Base-by-base conservation (phyloP, 208 protist species). In the Crithidia expoeki region DNA sequence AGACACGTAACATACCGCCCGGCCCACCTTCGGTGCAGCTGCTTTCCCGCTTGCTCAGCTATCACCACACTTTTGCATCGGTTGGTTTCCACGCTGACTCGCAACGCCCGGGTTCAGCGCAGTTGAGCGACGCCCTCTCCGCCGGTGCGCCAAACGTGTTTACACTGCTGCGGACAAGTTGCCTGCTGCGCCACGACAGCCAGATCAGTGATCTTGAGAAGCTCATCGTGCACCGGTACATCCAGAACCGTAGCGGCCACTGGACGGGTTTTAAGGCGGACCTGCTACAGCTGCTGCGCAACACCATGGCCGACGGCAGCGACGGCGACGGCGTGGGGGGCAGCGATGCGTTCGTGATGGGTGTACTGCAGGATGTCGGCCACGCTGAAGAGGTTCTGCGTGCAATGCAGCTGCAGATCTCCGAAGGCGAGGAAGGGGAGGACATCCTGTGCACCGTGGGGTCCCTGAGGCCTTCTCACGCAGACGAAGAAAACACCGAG, bases 81-180 rank as follows among this genome's bases (percentile, higher is more conserved):
- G 65, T 77, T 2, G 89, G 72, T 30, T 96, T 96, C 62, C 72
- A 70, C 69, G 92, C 89, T 7, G 83, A 96, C 82, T 80, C 86
- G 44, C 63, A 64, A 16, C 44, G 64, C 19, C 49, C 84, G 0
- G 65, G 81, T 5, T 91, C 89, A 4, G 64, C 78, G 25, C 40
- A 71, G 52, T 70, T 94, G 30, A 80, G 80, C 40, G 92, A 96
- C 64, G 87, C 88, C 17, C 73, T 94, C 21, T 74, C 88, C 25
- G 76, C 84, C 21, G 90, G 90, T 12, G 81, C 89, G 53, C 92
- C 92, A 28, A 96, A 93, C 62, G 81, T 87, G 7, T 96, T 94
- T 79, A 96, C 92, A 30, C 51, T 96, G 28, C 65, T 94, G 30
- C 81, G 85, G 23, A 84, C 86, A 3, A 80, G 80, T 50, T 50